Conservation (phyloP, 2,329 filamentous ascomycete species). For the Graphilbum sp. region DNA sequence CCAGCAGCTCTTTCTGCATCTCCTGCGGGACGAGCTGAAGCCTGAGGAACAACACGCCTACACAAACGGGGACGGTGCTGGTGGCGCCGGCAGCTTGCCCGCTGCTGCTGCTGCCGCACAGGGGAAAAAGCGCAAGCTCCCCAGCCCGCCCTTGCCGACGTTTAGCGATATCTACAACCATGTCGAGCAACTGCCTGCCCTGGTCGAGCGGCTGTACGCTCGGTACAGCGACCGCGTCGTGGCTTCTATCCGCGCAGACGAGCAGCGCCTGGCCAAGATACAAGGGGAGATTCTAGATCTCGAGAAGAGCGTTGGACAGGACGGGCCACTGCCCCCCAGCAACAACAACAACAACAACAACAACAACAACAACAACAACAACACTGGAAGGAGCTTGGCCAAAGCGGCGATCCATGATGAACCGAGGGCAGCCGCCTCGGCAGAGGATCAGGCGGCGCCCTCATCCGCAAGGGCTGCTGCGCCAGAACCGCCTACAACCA, state of each 20-base stretch:
- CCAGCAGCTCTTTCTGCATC: slow-evolving; percentile 58
- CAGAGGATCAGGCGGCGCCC: too few species aligned
- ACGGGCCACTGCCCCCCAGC: background rate
- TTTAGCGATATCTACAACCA: slow-evolving; percentile 52
- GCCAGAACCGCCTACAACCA: too few species aligned
- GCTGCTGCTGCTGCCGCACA: slow-evolving; percentile 14
- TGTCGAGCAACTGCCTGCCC: slow-evolving; percentile 47
- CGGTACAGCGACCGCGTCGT: slow-evolving; percentile 56
- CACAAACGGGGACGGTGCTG: slow-evolving; percentile 14
- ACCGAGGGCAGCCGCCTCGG: too few species aligned
- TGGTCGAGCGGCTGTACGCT: slow-evolving; percentile 60
- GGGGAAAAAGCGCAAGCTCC: slow-evolving; percentile 56
- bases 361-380: too few species aligned
- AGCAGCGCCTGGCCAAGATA: slow-evolving; percentile 46
- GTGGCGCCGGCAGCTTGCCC: background rate
- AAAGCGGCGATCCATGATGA: too few species aligned
- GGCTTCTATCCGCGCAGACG: slow-evolving; percentile 57
- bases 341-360: too few species aligned
- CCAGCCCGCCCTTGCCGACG: slow-evolving; percentile 44
- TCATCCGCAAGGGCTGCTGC: too few species aligned
- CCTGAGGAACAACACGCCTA: slow-evolving; percentile 24
- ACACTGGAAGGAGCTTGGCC: too few species aligned
- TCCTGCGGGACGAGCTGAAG: slow-evolving; percentile 59
- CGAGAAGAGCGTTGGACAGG: slow-evolving; percentile 24
- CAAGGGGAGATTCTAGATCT: slow-evolving; percentile 53